These are phyloP conservation scores for Penicillium lividum DNA, from an alignment of 495 filamentous ascomycete species.

Conservation along the genomic window DNA sequence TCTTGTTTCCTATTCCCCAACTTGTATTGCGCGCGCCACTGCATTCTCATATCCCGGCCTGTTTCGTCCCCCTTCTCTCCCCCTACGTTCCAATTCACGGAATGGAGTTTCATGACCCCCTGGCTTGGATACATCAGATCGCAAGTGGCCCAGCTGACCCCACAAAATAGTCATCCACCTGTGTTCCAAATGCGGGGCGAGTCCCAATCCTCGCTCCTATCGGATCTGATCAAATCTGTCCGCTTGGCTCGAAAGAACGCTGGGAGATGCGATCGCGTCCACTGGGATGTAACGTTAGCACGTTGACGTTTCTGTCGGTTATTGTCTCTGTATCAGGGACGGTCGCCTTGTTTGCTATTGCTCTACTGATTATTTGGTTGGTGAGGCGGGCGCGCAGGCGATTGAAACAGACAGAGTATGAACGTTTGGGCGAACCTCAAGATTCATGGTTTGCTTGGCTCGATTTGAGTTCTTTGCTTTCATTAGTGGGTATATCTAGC, in stretches of 20 bases:
- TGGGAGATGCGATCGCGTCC: constrained; percentile 54
- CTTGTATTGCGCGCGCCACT: constrained; percentile 6
- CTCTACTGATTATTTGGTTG: constrained; percentile 28
- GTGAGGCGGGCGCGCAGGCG: constrained; percentile 23
- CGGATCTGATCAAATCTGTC: constrained; percentile 45
- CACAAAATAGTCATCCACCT: constrained; percentile 45
- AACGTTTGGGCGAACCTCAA: constrained; percentile 8
- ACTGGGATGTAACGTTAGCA: constrained; percentile 53
- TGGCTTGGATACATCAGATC: not conserved
- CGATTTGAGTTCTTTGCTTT: constrained; percentile 11
- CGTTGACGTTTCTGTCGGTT: constrained; percentile 47
- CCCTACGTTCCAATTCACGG: constrained; percentile 12
- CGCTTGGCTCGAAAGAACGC: constrained; percentile 47
- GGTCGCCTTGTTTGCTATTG: constrained; percentile 30
- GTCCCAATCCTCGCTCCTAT: constrained; percentile 50
- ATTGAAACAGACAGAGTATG: constrained; percentile 27
- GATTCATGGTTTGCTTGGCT: constrained; percentile 12
- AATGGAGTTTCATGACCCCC: not conserved
- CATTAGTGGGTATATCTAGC: constrained; percentile 5
- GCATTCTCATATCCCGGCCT: constrained; percentile 2
- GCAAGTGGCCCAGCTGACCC: constrained; percentile 2
- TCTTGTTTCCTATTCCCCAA: not conserved
- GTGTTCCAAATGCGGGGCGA: constrained; percentile 47
- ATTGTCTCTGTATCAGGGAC: constrained; percentile 40
- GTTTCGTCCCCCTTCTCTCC: not conserved